Evolutionary conservation across 139 green algal species (phyloP), one percentile per base, ranked within the genome.

Genomic region (Micractinium sp.): DNA sequence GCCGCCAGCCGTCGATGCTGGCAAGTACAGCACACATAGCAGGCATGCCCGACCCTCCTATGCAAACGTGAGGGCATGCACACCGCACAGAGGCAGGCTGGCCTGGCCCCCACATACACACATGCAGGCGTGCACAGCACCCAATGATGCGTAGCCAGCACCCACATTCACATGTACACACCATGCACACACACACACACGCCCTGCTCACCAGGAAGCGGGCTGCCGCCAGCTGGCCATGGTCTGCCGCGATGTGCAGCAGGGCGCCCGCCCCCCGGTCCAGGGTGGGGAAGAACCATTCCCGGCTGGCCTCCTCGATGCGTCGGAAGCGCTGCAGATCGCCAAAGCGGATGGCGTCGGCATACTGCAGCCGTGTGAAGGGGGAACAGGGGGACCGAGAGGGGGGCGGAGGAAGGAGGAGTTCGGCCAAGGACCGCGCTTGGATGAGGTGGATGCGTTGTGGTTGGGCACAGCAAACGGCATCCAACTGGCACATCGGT

Each of bases 331-430:
- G 69, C 38, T 39, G 1, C 53, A 94, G 33, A 76, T 93, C 82
- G 69, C 91, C 92, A 35, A 92, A 73, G 1, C 92, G 85, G 0
- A 94, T 35, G 16, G 91, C 85, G 35, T 94, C 92, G 0, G 91
- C 60, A 67, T 94, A 94, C 92, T 94, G 92, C 36, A 53, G 74
- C n/a, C n/a, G n/a, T n/a, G n/a, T n/a, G n/a, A n/a, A n/a, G 0
- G 27, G 5, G n/a, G 39, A 19, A 31, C 7, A 69, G n/a, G 47
- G 47, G 41, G 41, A 41, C 23, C 39, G 69, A 7, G 39, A 60
- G 84, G 67, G 69, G 33, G 67, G 39, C 19, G 33, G 36, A 36
- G 76, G 3, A 60, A 25, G 16, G 63, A 19, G 63, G n/a, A n/a
- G n/a, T n/a, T n/a, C n/a, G n/a, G n/a, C n/a, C n/a, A n/a, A n/a